phyloP scores from a whole-genome alignment of 305 asterid species.

The Solanum hybrid region DNA sequence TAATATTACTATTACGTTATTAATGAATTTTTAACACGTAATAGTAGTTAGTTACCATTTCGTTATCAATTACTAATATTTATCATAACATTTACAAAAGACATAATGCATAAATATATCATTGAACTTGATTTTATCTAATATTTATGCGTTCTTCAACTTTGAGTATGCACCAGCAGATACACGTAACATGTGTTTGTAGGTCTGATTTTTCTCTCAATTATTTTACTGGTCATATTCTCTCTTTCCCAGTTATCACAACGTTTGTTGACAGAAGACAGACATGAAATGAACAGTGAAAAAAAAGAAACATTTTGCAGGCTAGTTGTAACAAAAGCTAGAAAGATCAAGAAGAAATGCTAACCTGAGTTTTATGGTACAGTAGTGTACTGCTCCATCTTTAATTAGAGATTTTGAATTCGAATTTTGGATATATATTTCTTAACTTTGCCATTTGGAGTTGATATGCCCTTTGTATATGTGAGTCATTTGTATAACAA shows the following conservation, averaged over 20 bases:
- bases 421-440: no score
- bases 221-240: not conserved
- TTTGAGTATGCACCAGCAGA: not conserved
- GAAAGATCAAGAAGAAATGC: not conserved
- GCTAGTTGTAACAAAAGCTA: constrained; percentile 9
- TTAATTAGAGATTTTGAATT: no score
- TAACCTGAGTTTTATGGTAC: no score
- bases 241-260: not conserved
- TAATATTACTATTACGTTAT: not conserved
- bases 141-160: fast-evolving
- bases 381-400: no score
- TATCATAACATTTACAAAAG: no score
- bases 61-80: not conserved
- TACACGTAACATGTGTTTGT: not conserved
- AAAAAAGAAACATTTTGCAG: not conserved
- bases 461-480: no score
- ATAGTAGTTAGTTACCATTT: not conserved
- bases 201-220: not conserved
- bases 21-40: not conserved
- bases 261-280: not conserved
- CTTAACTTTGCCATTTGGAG: not conserved
- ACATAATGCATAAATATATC: not conserved
- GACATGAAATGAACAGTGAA: not conserved
- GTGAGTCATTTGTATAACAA: no score
- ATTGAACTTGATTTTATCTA: not conserved